Percentiles rank a stretch among this genome's conserved stretches.
Conservation (phyloP, 192 early-diverging fungal genomes). For the Fimicolochytrium jonesii region DNA sequence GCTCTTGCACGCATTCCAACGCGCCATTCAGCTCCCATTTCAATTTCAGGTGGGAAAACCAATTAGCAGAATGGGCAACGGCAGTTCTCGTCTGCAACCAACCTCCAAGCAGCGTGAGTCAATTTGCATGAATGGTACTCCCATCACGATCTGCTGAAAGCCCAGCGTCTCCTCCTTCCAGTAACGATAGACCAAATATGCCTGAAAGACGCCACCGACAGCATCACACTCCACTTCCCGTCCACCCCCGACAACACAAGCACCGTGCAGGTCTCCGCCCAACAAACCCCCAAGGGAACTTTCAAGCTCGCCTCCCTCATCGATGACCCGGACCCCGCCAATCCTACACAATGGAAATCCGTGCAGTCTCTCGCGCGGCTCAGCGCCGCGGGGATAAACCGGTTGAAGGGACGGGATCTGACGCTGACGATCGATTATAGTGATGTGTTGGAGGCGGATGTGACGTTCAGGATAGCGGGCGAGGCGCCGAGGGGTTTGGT, state of each 20-base stretch:
- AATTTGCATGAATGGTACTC: too few species aligned
- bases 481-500: slow-evolving; percentile 5
- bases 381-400: slow-evolving; percentile 11
- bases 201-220: neutral
- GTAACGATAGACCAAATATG: neutral
- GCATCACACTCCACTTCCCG: neutral
- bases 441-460: neutral
- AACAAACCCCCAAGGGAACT: neutral
- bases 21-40: too few species aligned
- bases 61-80: too few species aligned
- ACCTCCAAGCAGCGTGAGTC: too few species aligned
- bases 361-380: slow-evolving; percentile 14
- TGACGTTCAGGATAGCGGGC: neutral
- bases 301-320: slow-evolving; percentile 11
- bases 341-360: slow-evolving; percentile 19
- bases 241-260: too few species aligned
- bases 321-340: slow-evolving; percentile 4
- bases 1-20: too few species aligned
- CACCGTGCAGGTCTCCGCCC: neutral
- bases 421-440: slow-evolving; percentile 22
- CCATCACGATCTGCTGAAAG: too few species aligned
- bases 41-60: too few species aligned
- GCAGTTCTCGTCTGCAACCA: too few species aligned
- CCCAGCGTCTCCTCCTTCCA: too few species aligned
- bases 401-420: slow-evolving; percentile 10